phyloP scores from a whole-genome alignment of 2,329 filamentous ascomycete genomes.

The Botrytis elliptica region DNA sequence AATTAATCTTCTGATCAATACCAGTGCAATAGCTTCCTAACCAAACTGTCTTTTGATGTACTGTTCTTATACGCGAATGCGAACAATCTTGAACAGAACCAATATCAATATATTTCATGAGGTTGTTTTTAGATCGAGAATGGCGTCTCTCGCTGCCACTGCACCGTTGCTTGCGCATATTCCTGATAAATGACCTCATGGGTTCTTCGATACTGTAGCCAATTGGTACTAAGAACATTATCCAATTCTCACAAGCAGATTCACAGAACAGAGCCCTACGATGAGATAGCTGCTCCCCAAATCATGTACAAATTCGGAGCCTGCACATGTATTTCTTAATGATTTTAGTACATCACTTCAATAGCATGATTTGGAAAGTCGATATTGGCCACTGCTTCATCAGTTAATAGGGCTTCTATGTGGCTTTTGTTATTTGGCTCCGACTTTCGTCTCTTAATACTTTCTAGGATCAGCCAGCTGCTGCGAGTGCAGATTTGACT shows the following conservation, averaged over 20 bases:
- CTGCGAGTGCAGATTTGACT: background rate
- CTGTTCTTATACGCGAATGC: background rate
- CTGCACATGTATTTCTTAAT: background rate
- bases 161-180: background rate
- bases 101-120: background rate
- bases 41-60: background rate
- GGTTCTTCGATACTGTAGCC: background rate
- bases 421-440: background rate
- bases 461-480: background rate
- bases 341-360: background rate
- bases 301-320: background rate
- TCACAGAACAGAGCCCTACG: background rate
- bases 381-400: background rate
- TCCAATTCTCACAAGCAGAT: background rate
- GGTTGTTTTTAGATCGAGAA: background rate
- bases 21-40: background rate
- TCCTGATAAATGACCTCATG: background rate
- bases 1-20: no score
- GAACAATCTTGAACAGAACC: background rate
- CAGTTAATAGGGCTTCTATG: background rate
- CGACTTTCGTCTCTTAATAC: background rate
- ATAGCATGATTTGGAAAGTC: background rate
- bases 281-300: background rate
- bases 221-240: background rate
- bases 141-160: background rate